Evolutionary conservation across 208 protist genomes (phyloP), one percentile per base, ranked within the genome.

Genomic region (Porcisia deanei): DNA sequence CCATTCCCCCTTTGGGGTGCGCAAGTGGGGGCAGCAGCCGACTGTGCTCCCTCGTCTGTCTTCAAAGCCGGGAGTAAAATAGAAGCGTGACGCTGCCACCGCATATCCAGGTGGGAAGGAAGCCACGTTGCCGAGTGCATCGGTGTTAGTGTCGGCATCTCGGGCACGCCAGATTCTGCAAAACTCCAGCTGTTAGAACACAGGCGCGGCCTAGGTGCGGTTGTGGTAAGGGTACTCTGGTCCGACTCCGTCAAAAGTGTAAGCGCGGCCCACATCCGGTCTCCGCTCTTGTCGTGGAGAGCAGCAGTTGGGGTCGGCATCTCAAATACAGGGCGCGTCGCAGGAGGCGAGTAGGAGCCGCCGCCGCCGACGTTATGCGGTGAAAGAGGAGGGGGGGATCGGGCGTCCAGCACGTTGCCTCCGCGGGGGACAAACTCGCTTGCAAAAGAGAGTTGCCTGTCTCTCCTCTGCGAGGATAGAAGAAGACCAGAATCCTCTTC

Each of bases 111-210:
- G 25, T 55, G 68, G 8, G 68, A 59, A 1, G 68, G 22, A 49
- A 16, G 37, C 53, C 39, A 58, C 34, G 59, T 25, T 16, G 52
- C 53, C 18, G 68, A 58, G 49, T 22, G n/a, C 18, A 72, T 20
- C 9, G 68, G 49, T 18, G 53, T 72, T 20, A 43, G 45, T 3
- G 49, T 45, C 30, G 20, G 52, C 14, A 30, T 45, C 20, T 72
- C 68, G 10, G 25, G 18, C 49, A 72, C 43, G 25, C 14, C 34
- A 34, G 68, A 72, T 25, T 59, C 68, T 22, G 68, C 68, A 43
- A 72, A 25, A 43, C 68, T 72, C 49, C 68, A 72, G 37, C 68
- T 72, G 68, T 41, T 59, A 9, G 68, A 72, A 30, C 25, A 34
- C 18, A 55, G 53, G 5, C 0, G 53, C 22, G 49, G 49, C 9